Evolutionary conservation across 768 basidiomycete genomes (phyloP), one percentile per base, ranked within the genome.

Genomic region (Termitomyces eurrhizus): DNA sequence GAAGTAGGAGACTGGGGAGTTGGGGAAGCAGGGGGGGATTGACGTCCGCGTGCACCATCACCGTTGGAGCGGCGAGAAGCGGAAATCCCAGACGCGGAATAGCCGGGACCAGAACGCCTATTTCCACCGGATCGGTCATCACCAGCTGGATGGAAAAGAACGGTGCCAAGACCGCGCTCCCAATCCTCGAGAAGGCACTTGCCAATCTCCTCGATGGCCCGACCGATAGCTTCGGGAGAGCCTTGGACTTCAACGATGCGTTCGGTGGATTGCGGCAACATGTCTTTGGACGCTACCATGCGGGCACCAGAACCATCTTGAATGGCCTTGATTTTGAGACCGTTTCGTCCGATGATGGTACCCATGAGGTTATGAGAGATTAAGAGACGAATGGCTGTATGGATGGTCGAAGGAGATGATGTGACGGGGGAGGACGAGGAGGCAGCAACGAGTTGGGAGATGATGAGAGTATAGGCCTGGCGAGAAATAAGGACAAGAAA

Each of bases 281-380:
- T 98, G 70, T 98, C 97, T 76, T 98, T 98, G 62, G 93, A 92
- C 48, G 97, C 97, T 58, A 98, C 90, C 95, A 99, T 99, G 58
- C 97, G 90, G 21, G 94, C 95, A 54, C 95, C 94, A 42, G 96
- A 96, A 51, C 83, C 78, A 74, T 98, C 96, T 73, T 99, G 97
- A 72, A 99, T 98, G 70, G 94, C 92, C 79, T 98, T 98, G 76
- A 99, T 98, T 85, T 97, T 98, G 73, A 93, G 86, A 67, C 97
- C 97, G 57, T 79, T 90, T 65, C 95, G 90, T 67, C 97, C 97
- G 68, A 98, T 98, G 78, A 99, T 91, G 62, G 93, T 95, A 56
- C 97, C 97, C 97, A 99, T 99, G 66, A 99, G 83, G 77, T 98
- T 96, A 80, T 99, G 97, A 49, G 95, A 96, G 79, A 99, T 95